Evolutionary conservation across 2,329 filamentous ascomycete genomes (phyloP).

Genomic region (Colletotrichum acutatum): DNA sequence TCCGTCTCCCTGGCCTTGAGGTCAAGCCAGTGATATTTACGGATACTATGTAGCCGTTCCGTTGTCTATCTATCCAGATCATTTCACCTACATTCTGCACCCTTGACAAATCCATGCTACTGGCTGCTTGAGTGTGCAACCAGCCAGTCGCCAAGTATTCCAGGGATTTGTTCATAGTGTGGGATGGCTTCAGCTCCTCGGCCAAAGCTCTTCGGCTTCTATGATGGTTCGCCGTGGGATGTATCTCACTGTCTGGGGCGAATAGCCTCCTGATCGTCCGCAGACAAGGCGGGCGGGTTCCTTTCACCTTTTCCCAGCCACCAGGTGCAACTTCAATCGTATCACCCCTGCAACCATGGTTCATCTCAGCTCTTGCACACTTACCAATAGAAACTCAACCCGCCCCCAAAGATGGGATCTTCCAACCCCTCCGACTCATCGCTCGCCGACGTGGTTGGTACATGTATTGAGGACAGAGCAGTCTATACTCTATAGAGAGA

Average conservation of each 20-base stretch:
- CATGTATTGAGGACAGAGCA: not conserved
- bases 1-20: not conserved
- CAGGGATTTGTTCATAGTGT: not conserved
- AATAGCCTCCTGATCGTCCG: not conserved
- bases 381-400: slow-evolving; percentile 21
- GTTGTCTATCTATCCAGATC: not conserved
- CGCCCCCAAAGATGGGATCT: not conserved
- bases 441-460: not conserved
- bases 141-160: not conserved
- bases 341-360: slow-evolving; percentile 9
- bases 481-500: too few relatives aligned
- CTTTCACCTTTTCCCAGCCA: not conserved
- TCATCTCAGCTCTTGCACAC: slow-evolving; percentile 24
- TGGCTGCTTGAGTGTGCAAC: not conserved
- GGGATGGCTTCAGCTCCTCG: not conserved
- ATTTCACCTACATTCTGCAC: not conserved
- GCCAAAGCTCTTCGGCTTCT: not conserved
- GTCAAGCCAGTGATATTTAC: not conserved
- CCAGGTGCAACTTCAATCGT: not conserved
- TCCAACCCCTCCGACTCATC: not conserved
- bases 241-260: slow-evolving; percentile 2
- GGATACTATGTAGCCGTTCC: not conserved
- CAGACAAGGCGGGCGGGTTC: not conserved
- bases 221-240: not conserved
- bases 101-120: slow-evolving; percentile 1